Evolutionary conservation across 352 stramenopile genomes (phyloP), one percentile per base, ranked within the genome.

Genomic region (Globisporangium lucens): DNA sequence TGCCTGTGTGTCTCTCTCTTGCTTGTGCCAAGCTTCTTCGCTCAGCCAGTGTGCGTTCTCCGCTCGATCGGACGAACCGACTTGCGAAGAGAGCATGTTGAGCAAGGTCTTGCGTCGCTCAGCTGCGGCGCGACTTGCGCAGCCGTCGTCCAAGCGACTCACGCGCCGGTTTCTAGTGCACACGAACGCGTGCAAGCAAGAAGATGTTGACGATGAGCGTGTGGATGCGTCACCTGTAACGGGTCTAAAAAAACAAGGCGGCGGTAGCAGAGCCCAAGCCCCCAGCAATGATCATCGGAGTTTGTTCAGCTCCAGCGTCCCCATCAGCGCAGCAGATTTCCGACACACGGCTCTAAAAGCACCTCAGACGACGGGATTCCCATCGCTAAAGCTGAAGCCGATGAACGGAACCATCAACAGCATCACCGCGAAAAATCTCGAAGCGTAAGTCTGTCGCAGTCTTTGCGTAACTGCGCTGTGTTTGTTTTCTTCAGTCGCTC

Each of bases 141-240:
- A 65, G 20, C 2, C 64, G 33, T 13, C 60, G n/a, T 20, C 65
- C 66, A 63, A 52, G 8, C 52, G 29, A 30, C 3, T 60, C 47
- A 20, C 41, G 22, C 58, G n/a, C 20, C 27, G 65, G n/a, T 46
- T 61, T 24, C 35, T 63, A 13, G 55, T 71, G 15, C 66, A 71
- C 51, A 71, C 66, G 47, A 71, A 63, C 46, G 66, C 66, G 29
- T 67, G 59, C 41, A 66, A 71, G 22, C 52, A 67, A n/a, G 60
- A 63, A n/a, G 66, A 47, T 3, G 59, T 56, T 3, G 60, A 65
- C 2, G 58, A 70, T 6, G 57, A 70, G 20, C 58, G 53, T 12
- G 33, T 22, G 53, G 61, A 47, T 8, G 47, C 33, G n/a, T 33
- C 61, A 7, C 15, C 36, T 24, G 43, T 17, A 4, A 27, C 35